A percentile compares a stretch with the other conserved stretches of the same genome.
phyloP scores from a whole-genome alignment of 345 rosid species.

The Gossypium herbaceum region DNA sequence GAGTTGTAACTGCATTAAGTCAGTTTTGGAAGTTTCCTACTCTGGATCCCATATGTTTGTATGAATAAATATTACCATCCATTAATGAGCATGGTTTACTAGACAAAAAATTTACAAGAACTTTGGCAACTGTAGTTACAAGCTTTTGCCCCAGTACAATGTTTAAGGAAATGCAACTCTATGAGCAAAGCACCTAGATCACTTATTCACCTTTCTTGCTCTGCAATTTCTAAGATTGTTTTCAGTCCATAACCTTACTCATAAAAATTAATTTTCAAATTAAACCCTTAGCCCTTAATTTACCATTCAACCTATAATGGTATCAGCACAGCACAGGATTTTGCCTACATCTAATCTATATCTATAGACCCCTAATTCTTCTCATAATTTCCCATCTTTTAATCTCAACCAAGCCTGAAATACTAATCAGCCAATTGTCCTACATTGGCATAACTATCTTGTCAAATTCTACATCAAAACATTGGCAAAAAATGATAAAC shows the following conservation, averaged over 20 bases:
- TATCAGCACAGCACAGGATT: neutral
- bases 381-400: neutral
- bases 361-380: neutral
- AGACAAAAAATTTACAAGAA: neutral
- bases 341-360: neutral
- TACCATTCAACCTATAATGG: neutral
- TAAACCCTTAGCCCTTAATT: neutral
- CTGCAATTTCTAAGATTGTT: neutral
- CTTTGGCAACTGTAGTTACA: neutral
- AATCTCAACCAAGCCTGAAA: neutral
- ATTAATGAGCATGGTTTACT: neutral
- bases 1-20: neutral
- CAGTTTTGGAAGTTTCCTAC: neutral
- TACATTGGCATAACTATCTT: neutral
- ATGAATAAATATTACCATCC: neutral
- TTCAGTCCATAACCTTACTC: neutral
- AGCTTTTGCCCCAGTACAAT: neutral
- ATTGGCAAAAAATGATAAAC: constrained; percentile 12
- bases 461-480: neutral
- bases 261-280: neutral
- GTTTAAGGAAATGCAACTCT: neutral
- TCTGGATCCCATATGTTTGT: neutral
- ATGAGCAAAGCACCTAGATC: neutral
- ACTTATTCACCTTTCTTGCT: neutral
- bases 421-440: neutral